phyloP scores from a whole-genome alignment of 2,329 filamentous ascomycete species.

The Allantophomopsis lycopodina region DNA sequence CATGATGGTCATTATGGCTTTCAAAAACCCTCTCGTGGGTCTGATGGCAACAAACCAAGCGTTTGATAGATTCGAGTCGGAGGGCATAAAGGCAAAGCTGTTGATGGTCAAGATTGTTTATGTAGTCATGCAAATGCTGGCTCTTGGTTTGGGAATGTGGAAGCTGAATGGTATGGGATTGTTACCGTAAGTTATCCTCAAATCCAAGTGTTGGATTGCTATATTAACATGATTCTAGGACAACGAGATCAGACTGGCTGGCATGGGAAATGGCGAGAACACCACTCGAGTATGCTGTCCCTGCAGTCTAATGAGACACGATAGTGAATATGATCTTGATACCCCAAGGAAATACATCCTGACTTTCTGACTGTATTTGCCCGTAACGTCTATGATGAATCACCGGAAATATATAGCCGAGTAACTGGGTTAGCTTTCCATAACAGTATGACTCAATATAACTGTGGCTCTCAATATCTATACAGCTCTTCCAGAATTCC shows the following conservation, averaged over 20 bases:
- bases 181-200: slow-evolving; percentile 53
- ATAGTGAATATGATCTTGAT: no score
- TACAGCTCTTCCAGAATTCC: no score
- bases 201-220: not conserved
- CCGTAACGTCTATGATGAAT: no score
- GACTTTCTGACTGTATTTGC: no score
- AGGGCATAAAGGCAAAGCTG: slow-evolving; percentile 59
- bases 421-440: no score
- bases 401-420: no score
- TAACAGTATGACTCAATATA: no score
- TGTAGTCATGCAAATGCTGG: slow-evolving; percentile 72
- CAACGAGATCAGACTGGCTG: slow-evolving; percentile 92
- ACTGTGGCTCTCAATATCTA: no score
- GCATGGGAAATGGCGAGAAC: slow-evolving; percentile 60
- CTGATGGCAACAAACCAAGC: slow-evolving; percentile 70
- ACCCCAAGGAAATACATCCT: no score
- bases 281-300: slow-evolving; percentile 18
- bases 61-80: slow-evolving; percentile 85
- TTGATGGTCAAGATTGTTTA: slow-evolving; percentile 79
- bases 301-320: slow-evolving; percentile 15
- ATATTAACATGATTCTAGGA: slow-evolving; percentile 37
- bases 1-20: slow-evolving; percentile 99
- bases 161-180: slow-evolving; percentile 96
- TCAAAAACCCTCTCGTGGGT: slow-evolving; percentile 88
- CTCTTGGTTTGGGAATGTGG: slow-evolving; percentile 80